phyloP scores from a whole-genome alignment of 2,329 filamentous ascomycete species.

The Cytospora schulzeri region DNA sequence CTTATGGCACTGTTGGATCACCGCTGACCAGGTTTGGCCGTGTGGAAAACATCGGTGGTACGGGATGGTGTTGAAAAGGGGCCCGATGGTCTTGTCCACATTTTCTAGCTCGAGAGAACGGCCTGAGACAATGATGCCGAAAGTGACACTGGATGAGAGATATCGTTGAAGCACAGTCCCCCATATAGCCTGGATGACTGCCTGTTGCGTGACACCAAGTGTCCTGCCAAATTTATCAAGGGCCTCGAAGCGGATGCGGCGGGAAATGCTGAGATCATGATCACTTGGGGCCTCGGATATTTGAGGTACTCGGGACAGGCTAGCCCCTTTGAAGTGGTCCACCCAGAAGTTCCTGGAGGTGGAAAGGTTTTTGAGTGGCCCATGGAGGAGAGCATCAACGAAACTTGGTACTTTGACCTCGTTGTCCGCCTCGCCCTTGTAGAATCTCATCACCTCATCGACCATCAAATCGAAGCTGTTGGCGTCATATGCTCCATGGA shows the following conservation, averaged over 20 bases:
- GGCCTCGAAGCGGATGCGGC: slow-evolving; percentile 40
- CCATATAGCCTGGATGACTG: slow-evolving; percentile 78
- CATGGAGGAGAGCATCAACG: slow-evolving; percentile 66
- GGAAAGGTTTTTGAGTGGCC: slow-evolving; percentile 60
- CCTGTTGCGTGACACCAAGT: slow-evolving; percentile 76
- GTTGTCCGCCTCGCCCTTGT: slow-evolving; percentile 29
- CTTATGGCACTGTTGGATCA: slow-evolving; percentile 67
- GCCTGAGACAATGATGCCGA: slow-evolving; percentile 80
- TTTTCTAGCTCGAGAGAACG: slow-evolving; percentile 68
- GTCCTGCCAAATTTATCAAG: slow-evolving; percentile 57
- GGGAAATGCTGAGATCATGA: slow-evolving; percentile 31
- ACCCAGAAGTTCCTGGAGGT: slow-evolving; percentile 66
- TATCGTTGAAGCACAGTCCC: slow-evolving; percentile 60
- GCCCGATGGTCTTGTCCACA: slow-evolving; percentile 71
- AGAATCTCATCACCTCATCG: slow-evolving; percentile 48
- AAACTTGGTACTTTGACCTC: slow-evolving; percentile 55
- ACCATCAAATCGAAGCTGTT: slow-evolving; percentile 73
- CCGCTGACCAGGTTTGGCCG: slow-evolving; percentile 57
- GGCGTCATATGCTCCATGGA: slow-evolving; percentile 88
- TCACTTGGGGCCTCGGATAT: slow-evolving; percentile 23
- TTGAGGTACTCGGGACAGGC: slow-evolving; percentile 30
- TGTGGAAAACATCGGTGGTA: slow-evolving; percentile 55
- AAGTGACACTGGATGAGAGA: slow-evolving; percentile 50
- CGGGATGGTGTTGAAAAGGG: slow-evolving; percentile 88
- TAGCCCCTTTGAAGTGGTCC: slow-evolving; percentile 49